These are phyloP conservation scores for Sporothrix humicola DNA, from an alignment of 2,329 filamentous ascomycete species.

Conservation along the genomic window DNA sequence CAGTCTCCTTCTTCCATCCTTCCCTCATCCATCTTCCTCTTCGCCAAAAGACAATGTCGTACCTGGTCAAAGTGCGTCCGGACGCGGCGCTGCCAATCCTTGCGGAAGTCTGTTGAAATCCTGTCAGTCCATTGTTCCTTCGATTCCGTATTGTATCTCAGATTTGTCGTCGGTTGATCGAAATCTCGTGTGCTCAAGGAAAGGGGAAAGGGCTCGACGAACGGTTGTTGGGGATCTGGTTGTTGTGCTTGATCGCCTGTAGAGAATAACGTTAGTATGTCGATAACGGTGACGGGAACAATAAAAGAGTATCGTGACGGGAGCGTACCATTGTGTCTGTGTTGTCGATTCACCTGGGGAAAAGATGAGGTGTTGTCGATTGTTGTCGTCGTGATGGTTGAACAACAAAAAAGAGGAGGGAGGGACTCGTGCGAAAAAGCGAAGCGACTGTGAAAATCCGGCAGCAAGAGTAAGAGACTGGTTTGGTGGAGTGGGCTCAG, in stretches of 20 bases:
- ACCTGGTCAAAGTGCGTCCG: constrained; percentile 99
- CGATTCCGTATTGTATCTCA: constrained; percentile 19
- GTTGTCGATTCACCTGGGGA: constrained; percentile 53
- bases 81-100: constrained; percentile 99
- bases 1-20: not conserved
- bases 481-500: constrained; percentile 27
- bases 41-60: constrained; percentile 48
- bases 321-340: constrained; percentile 58
- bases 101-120: constrained; percentile 80
- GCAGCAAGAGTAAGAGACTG: constrained; percentile 22
- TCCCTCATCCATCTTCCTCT: not conserved
- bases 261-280: constrained; percentile 38
- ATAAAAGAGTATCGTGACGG: too few species aligned
- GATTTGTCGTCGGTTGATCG: not conserved
- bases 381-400: constrained; percentile 30
- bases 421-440: constrained; percentile 15
- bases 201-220: constrained; percentile 51
- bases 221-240: constrained; percentile 97
- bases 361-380: constrained; percentile 28
- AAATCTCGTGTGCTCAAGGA: not conserved
- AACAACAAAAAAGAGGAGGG: constrained; percentile 18
- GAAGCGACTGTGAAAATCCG: constrained; percentile 26
- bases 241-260: constrained; percentile 99
- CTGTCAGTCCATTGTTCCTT: constrained; percentile 48
- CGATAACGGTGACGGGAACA: not conserved